These are phyloP conservation scores for Geotrichum klebahnii DNA, from an alignment of 1,139 yeast species.

Conservation along the genomic window DNA sequence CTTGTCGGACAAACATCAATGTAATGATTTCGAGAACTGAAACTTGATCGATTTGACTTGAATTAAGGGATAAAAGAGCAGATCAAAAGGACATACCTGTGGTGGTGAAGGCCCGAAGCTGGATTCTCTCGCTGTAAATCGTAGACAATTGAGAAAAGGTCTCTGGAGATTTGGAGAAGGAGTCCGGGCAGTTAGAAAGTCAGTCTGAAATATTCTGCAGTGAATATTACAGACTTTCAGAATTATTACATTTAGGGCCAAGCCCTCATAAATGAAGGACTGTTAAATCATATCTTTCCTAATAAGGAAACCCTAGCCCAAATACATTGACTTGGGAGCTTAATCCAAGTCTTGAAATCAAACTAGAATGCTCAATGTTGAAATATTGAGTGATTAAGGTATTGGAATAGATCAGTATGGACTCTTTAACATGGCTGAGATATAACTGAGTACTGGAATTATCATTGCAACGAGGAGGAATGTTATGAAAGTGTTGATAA, in stretches of 20 bases:
- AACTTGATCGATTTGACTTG: neutral
- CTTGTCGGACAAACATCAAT: neutral
- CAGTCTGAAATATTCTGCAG: neutral
- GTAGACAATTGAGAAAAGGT: neutral
- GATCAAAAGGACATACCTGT: conserved; percentile 12
- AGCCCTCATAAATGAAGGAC: neutral
- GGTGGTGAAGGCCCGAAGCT: conserved; percentile 17
- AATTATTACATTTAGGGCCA: neutral
- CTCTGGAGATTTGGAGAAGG: conserved; percentile 7
- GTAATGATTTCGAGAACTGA: neutral
- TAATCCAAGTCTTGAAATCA: too few species aligned
- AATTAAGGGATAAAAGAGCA: neutral
- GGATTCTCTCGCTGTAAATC: conserved; percentile 10
- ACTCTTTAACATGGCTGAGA: too few species aligned
- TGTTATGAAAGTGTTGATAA: too few species aligned
- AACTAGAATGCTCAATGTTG: too few species aligned
- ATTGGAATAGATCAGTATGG: too few species aligned
- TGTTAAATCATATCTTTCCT: neutral
- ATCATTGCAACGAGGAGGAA: too few species aligned
- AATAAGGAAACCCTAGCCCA: neutral
- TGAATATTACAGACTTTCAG: neutral
- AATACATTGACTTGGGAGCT: too few species aligned
- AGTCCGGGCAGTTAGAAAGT: neutral
- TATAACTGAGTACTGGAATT: too few species aligned
- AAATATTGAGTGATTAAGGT: too few species aligned